Evolutionary conservation across 306 rosid species (phyloP).

Genomic region (Styphnolobium japonicum): DNA sequence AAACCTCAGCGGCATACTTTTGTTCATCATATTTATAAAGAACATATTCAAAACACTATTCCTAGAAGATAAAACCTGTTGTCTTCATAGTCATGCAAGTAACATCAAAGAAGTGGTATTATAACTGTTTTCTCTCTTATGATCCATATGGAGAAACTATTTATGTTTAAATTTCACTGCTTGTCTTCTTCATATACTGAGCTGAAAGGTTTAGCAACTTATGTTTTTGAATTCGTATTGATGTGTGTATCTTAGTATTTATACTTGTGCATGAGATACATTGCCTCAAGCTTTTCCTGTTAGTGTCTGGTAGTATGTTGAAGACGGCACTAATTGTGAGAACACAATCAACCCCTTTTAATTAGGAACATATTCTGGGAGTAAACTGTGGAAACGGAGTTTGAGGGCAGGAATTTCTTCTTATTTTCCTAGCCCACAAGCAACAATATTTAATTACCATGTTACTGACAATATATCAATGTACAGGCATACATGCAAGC

Average conservation of each 20-base stretch:
- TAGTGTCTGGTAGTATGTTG: background rate
- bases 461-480: constrained; percentile 25
- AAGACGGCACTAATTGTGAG: constrained; percentile 3
- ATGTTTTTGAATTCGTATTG: background rate
- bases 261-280: background rate
- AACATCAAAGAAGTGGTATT: background rate
- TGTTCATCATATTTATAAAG: background rate
- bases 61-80: background rate
- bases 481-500: constrained; percentile 66
- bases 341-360: background rate
- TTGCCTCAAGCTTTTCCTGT: background rate
- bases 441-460: background rate
- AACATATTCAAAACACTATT: background rate
- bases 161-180: background rate
- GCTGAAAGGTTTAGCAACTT: background rate
- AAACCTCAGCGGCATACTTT: background rate
- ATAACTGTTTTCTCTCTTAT: background rate
- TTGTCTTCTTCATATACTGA: background rate
- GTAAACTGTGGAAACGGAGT: background rate
- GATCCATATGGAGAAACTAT: background rate
- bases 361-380: background rate
- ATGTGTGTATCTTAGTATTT: background rate
- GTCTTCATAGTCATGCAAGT: background rate
- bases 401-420: background rate
- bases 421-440: background rate